Evolutionary conservation across 1,284 basidiomycete genomes (phyloP), one percentile per base, ranked within the genome.

Genomic region (Marasmius fiardii): DNA sequence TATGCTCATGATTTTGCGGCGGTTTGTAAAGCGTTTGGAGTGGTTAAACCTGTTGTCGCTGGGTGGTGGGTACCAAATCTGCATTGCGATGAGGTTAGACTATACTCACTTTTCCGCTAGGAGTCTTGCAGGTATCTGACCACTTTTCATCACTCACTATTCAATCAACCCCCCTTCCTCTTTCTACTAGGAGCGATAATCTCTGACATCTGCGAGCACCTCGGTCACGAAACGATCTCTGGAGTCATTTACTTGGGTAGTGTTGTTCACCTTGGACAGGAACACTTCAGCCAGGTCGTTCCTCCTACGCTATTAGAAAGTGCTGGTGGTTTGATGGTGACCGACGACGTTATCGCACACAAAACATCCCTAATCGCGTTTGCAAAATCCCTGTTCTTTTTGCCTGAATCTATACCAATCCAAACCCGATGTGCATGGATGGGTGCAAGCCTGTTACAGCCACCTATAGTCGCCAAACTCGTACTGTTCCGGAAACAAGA

Each of bases 1-100:
- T 65, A 61, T 20, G 67, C 68, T 8, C 61, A 65, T 16, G 68
- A 70, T 54, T 68, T 65, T 34, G 51, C 51, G 18, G 63, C 63
- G n/a, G 67, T 70, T 3, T 53, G 63, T 12, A 41, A 57, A 11
- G 65, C 60, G 14, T 70, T 68, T 51, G 57, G 57, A 20, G 43
- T 66, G 18, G 59, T 52, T 23, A 65, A 61, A 39, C 63, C 63
- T 20, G 56, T 68, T 20, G 52, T 63, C 14, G 57, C 64, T 2
- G 68, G 65, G 43, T 70, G 67, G 67, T 70, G 23, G 14, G 67
- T 59, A 6, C 18, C 3, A 35, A 21, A 2, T 20, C 1, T n/a
- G 48, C 43, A 10, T 4, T 1, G 18, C 7, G 14, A 49, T 12
- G 24, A 33, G 14, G 7, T 16, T 16, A 10, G 18, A 4, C 1